Percentiles rank a stretch among this genome's conserved stretches.
Evolutionary conservation across 192 early-diverging fungal species (phyloP).

Genomic region (Backusella mclennaniae): DNA sequence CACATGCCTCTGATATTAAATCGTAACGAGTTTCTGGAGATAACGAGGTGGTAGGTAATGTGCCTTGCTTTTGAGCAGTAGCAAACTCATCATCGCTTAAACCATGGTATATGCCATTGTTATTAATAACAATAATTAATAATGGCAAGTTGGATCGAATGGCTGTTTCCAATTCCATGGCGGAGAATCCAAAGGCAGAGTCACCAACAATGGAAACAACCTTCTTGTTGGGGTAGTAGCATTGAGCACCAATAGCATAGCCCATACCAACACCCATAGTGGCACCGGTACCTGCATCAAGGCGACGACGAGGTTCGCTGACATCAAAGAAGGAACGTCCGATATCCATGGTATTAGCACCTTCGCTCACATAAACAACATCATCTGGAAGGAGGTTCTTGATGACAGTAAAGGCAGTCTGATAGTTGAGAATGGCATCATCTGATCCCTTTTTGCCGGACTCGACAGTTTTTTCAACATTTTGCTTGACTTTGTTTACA

Average conservation of each 20-base stretch:
- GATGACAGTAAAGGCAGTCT: constrained; percentile 68
- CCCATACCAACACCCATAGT: constrained; percentile 85
- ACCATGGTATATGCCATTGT: constrained; percentile 76
- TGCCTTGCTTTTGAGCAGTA: constrained; percentile 28
- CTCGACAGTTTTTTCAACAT: constrained; percentile 41
- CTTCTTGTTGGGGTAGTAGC: constrained; percentile 47
- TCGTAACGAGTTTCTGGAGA: constrained; percentile 68
- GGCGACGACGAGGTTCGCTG: constrained; percentile 54
- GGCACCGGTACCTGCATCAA: constrained; percentile 73
- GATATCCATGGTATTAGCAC: constrained; percentile 82
- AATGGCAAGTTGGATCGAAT: constrained; percentile 59
- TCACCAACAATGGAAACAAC: constrained; percentile 73
- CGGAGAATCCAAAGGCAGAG: constrained; percentile 80
- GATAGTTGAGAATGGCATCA: constrained; percentile 59
- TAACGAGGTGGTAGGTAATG: constrained; percentile 61
- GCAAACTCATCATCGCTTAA: constrained; percentile 51
- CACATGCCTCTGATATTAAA: constrained; percentile 63
- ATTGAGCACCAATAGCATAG: constrained; percentile 67
- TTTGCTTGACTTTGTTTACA: constrained; percentile 36
- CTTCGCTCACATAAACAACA: constrained; percentile 68
- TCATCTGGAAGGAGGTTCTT: constrained; percentile 50
- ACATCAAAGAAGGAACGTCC: constrained; percentile 69
- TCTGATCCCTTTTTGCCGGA: constrained; percentile 40
- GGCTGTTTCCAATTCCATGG: constrained; percentile 77
- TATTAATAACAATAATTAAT: constrained; percentile 75